Percentiles rank a stretch among this genome's conserved stretches.
phyloP scores from a whole-genome alignment of 495 filamentous ascomycete species.

The Acidomyces sp. region DNA sequence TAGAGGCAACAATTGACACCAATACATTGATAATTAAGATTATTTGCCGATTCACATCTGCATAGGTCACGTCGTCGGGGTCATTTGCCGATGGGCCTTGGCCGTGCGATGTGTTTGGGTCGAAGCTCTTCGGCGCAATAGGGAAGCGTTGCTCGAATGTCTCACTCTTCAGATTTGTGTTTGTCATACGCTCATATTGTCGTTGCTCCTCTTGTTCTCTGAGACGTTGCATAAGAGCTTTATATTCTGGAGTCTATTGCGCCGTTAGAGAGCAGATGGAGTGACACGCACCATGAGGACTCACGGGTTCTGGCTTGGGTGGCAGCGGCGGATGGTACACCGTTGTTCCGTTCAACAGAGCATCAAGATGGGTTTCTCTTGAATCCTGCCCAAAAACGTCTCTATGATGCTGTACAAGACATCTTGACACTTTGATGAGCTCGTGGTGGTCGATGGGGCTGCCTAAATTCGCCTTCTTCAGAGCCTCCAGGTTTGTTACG shows the following conservation, averaged over 20 bases:
- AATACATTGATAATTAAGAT: constrained; percentile 63
- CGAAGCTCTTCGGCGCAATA: constrained; percentile 28
- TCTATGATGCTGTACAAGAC: constrained; percentile 30
- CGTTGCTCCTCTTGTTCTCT: constrained; percentile 66
- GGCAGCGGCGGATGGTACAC: constrained; percentile 67
- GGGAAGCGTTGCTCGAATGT: constrained; percentile 48
- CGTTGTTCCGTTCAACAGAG: constrained; percentile 54
- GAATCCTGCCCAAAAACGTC: constrained; percentile 12
- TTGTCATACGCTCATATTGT: constrained; percentile 63
- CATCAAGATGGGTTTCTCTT: constrained; percentile 36
- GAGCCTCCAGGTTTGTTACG: constrained; percentile 29
- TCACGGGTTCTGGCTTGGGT: constrained; percentile 65
- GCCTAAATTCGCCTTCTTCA: constrained; percentile 31
- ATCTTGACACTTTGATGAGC: constrained; percentile 52
- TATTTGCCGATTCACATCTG: constrained; percentile 61
- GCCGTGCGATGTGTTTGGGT: constrained; percentile 17
- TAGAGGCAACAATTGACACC: constrained; percentile 58
- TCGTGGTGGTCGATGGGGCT: constrained; percentile 70
- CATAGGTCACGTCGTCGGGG: constrained; percentile 32
- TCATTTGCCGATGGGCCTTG: constrained; percentile 22
- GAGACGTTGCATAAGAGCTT: constrained; percentile 74
- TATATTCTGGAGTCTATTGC: constrained; percentile 66
- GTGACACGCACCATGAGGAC: no score
- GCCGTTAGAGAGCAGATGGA: no score
- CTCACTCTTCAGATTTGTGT: constrained; percentile 41